A percentile compares a stretch with the other conserved stretches of the same genome.
phyloP scores from a whole-genome alignment of 1,284 basidiomycete genomes.

The Leccinum pseudoinsigne region DNA sequence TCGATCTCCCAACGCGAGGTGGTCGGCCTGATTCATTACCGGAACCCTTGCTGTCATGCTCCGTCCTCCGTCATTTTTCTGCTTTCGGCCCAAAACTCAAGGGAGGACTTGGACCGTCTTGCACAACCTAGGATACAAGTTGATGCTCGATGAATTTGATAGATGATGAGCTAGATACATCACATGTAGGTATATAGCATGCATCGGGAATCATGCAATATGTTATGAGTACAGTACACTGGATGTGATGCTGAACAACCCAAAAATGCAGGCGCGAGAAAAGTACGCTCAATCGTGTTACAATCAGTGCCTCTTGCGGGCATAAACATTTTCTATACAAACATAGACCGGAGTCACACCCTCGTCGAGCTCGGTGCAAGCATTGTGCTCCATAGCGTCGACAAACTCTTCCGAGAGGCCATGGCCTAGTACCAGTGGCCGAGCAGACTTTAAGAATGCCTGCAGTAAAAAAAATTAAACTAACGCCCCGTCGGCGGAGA shows the following conservation, averaged over 20 bases:
- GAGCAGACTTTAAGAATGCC: conserved; percentile 62
- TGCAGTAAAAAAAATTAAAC: conserved; percentile 28
- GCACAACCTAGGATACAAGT: background rate
- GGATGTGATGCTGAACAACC: conserved; percentile 19
- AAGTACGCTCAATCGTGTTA: conserved; percentile 3
- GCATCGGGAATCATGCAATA: conserved; percentile 24
- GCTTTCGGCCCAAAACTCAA: background rate
- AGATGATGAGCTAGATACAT: conserved; percentile 4
- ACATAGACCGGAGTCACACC: conserved; percentile 49
- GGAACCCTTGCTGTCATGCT: background rate
- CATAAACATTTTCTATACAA: conserved; percentile 58
- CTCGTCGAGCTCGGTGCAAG: conserved; percentile 51
- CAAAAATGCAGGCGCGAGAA: conserved; percentile 2
- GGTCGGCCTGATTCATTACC: background rate
- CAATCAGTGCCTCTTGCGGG: conserved; percentile 44
- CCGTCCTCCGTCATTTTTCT: background rate
- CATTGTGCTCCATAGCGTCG: conserved; percentile 50
- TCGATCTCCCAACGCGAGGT: too few relatives aligned
- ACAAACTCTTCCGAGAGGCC: conserved; percentile 55
- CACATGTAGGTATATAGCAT: conserved; percentile 8
- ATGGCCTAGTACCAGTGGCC: conserved; percentile 64
- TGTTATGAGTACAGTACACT: conserved; percentile 20
- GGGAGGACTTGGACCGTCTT: background rate
- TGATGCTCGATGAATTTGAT: conserved; percentile 1
- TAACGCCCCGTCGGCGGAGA: conserved; percentile 20